Base-by-base conservation (phyloP, 177 flowering plant species). In the Tripterygium wilfordii region DNA sequence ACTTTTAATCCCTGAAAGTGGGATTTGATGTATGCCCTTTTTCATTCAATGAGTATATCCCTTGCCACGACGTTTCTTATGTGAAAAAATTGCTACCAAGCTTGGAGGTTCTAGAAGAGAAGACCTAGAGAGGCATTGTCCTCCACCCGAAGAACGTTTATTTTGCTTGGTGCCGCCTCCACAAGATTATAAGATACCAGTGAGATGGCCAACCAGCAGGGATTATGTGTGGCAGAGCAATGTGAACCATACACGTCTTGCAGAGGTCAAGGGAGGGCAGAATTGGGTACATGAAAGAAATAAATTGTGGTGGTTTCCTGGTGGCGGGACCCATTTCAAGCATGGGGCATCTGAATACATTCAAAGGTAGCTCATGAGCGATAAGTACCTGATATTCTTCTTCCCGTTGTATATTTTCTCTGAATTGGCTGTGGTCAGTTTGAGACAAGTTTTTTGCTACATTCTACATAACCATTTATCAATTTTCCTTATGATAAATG, bases 271-370 rank as follows among this genome's bases (percentile, higher is more conserved):
- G 70, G 98, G 98, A 54, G 99, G 99, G 28, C 99, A 92, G 58
- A 92, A 92, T 65, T 92, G 99, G 97, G 97, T 89, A 50, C 99
- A 92, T 53, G 82, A 72, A 47, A 73, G 69, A 66, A 74, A 60
- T 57, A 61, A 87, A 35, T 59, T 87, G 1, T 89, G 99, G 99
- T 94, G 92, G 95, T 94, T 94, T 57, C 99, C 99, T 0, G 99
- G 99, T 54, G 99, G 97, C 32, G 99, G 99, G 32, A 94, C 99
- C 46, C 97, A 94, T 81, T 92, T 94, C 72, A 94, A 94, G 74
- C 82, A 94, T 60, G 99, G 99, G 36, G 97, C 99, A 50, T 5
- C 81, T 19, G 99, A 94, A 53, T 94, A 94, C 58, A 94, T 94
- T 52, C 64, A 94, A 39, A 94, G 99, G 99, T 74, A 54, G n/a